These are phyloP conservation scores for Inga leiocalycina DNA, from an alignment of 306 rosid genomes.

Conservation along the genomic window DNA sequence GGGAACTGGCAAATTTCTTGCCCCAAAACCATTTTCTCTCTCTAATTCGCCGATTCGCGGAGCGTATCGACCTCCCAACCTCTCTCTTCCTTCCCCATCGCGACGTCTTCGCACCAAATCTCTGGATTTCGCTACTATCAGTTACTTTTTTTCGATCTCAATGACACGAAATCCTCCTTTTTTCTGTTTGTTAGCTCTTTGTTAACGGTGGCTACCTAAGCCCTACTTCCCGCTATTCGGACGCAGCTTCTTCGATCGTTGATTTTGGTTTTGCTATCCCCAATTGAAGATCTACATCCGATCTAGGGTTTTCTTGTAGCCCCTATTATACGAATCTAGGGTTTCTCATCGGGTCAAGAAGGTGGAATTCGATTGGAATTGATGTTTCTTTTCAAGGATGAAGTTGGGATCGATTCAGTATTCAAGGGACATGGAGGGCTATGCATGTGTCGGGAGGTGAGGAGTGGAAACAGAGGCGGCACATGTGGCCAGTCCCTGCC, in stretches of 20 bases:
- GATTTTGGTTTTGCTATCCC: conserved; percentile 5
- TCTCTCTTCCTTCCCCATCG: conserved; percentile 42
- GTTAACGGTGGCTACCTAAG: conserved; percentile 37
- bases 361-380: conserved; percentile 72
- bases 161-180: conserved; percentile 38
- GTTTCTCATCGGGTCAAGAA: conserved; percentile 27
- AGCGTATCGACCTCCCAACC: conserved; percentile 32
- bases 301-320: conserved; percentile 55
- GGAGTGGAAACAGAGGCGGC: conserved; percentile 85
- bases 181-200: conserved; percentile 5
- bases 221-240: conserved; percentile 46
- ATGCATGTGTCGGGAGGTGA: conserved; percentile 94
- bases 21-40: conserved; percentile 30
- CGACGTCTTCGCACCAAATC: conserved; percentile 64
- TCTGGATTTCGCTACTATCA: conserved; percentile 59
- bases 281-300: conserved; percentile 61
- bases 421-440: conserved; percentile 79
- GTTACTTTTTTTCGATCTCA: conserved; percentile 47
- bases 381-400: conserved; percentile 83
- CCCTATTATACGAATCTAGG: conserved; percentile 43
- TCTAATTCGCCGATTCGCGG: conserved; percentile 43
- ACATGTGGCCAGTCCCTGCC: conserved; percentile 98
- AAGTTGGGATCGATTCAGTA: conserved; percentile 66
- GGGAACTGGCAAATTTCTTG: conserved; percentile 3
- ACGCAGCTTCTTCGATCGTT: conserved; percentile 4